A percentile compares a stretch with the other conserved stretches of the same genome.
Conservation (phyloP, 148 eudicot species). For the Linanthus parryae region DNA sequence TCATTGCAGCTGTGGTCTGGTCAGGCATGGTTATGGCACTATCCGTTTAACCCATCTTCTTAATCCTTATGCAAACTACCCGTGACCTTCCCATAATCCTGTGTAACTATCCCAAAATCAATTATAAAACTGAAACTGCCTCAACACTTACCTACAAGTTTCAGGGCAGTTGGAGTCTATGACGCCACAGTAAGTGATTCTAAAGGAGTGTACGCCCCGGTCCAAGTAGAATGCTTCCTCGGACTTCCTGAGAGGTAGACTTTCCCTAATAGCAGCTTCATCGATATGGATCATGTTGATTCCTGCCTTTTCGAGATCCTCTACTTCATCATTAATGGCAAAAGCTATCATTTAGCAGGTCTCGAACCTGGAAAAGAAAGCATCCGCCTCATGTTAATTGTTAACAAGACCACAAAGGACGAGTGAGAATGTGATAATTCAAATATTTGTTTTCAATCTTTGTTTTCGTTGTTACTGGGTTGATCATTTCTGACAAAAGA, state of each 20-base stretch:
- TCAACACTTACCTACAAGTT: too few relatives aligned
- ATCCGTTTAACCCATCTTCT: too few relatives aligned
- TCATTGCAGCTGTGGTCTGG: too few relatives aligned
- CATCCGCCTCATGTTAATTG: background rate
- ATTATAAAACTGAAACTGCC: too few relatives aligned
- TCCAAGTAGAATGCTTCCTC: constrained; percentile 14
- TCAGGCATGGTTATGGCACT: too few relatives aligned
- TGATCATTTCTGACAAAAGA: constrained; percentile 15
- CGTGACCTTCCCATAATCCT: too few relatives aligned
- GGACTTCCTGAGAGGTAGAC: constrained; percentile 11
- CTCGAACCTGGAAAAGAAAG: constrained; percentile 7
- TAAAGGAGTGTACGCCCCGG: constrained; percentile 13
- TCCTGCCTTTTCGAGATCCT: constrained; percentile 13
- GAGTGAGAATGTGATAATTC: too few relatives aligned
- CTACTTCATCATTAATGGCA: constrained; percentile 13
- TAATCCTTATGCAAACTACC: too few relatives aligned
- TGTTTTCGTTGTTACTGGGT: constrained; percentile 1
- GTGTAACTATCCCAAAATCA: too few relatives aligned
- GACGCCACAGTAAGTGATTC: constrained; percentile 13
- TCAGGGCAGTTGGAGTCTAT: constrained; percentile 6
- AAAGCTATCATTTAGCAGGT: constrained; percentile 12
- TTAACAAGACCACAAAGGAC: background rate
- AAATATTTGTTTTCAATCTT: too few relatives aligned
- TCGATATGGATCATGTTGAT: constrained; percentile 12
- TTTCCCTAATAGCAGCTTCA: constrained; percentile 13